Evolutionary conservation across 805 yeast genomes (phyloP), one percentile per base, ranked within the genome.

Genomic region (Yamadazyma paraphyllophila): DNA sequence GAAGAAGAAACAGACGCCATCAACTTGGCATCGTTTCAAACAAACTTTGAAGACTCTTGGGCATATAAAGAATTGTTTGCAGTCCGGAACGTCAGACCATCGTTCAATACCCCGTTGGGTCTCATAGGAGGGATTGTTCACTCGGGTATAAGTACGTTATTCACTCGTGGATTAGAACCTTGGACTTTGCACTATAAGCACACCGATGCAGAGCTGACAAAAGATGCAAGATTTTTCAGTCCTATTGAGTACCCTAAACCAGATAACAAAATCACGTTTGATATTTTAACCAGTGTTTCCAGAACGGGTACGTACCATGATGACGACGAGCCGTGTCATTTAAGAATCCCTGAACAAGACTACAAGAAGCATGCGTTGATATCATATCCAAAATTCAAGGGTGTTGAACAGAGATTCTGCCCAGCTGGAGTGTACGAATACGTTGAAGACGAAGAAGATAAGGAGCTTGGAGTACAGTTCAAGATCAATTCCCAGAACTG

Each of bases 361-460:
- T 60, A 78, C 54, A 71, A 76, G 20, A 71, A 77, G 53, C 97
- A 92, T 65, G 81, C 95, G 0, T 74, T 76, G 34, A 67, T 63
- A 11, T 71, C 89, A 20, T 94, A 78, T 67, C 90, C 92, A 10
- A 81, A 76, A 53, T 94, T 71, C 70, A 73, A 87, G 63, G 99
- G 99, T 15, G 75, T 94, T 15, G 99, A 94, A 65, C 83, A 81
- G 59, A 74, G 95, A 50, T 94, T 94, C 73, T 94, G 99, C 60
- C 99, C 99, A 3, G 99, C 99, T 16, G 99, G 99, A 17, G 99
- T 94, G 10, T 94, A 94, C 65, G 99, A 94, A 68, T 94, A 88
- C 59, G 62, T 82, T n/a, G 83, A 84, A 51, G 94, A 87, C 61
- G 45, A 42, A 35, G 30, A 38, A 3, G 85, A 78, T 43, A 58